A percentile compares a stretch with the other conserved stretches of the same genome.
Conservation (phyloP, 805 yeast species). For the Sugiyamaella lignohabitans region DNA sequence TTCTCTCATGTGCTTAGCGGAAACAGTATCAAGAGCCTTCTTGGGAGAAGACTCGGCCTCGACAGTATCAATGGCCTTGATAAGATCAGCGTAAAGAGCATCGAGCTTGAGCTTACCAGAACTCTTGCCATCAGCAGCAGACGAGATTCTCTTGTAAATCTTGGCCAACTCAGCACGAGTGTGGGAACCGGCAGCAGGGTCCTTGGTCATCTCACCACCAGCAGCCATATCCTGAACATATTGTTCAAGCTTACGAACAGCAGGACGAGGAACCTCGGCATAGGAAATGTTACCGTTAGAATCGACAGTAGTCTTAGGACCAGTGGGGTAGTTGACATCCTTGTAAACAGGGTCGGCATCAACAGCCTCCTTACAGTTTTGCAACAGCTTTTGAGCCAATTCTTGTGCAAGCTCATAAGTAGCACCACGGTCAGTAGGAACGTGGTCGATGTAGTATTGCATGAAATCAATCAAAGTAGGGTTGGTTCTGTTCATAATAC, state of each 20-base stretch:
- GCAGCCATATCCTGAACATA: constrained; percentile 94
- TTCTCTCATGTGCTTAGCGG: constrained; percentile 21
- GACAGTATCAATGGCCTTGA: constrained; percentile 33
- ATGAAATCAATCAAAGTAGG: constrained; percentile 90
- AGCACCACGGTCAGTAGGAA: constrained; percentile 81
- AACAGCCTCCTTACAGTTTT: constrained; percentile 84
- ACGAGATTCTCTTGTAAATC: constrained; percentile 74
- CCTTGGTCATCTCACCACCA: constrained; percentile 78
- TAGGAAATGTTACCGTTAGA: constrained; percentile 81
- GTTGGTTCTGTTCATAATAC: constrained; percentile 95
- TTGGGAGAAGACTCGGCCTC: constrained; percentile 44
- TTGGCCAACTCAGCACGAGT: constrained; percentile 79
- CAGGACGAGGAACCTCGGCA: constrained; percentile 78
- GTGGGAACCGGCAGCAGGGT: constrained; percentile 46
- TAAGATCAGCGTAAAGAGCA: constrained; percentile 35
- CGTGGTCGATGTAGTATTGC: constrained; percentile 88
- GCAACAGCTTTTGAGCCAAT: constrained; percentile 89
- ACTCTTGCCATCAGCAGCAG: constrained; percentile 56
- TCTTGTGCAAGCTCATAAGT: constrained; percentile 86
- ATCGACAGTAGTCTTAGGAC: constrained; percentile 86
- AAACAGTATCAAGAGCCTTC: constrained; percentile 34
- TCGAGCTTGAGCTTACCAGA: constrained; percentile 38
- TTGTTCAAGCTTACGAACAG: constrained; percentile 90
- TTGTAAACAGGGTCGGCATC: constrained; percentile 86
- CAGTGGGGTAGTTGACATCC: constrained; percentile 90